These are phyloP conservation scores for Chaetomium sp. DNA, from an alignment of 2,329 filamentous ascomycete species.

Conservation along the genomic window DNA sequence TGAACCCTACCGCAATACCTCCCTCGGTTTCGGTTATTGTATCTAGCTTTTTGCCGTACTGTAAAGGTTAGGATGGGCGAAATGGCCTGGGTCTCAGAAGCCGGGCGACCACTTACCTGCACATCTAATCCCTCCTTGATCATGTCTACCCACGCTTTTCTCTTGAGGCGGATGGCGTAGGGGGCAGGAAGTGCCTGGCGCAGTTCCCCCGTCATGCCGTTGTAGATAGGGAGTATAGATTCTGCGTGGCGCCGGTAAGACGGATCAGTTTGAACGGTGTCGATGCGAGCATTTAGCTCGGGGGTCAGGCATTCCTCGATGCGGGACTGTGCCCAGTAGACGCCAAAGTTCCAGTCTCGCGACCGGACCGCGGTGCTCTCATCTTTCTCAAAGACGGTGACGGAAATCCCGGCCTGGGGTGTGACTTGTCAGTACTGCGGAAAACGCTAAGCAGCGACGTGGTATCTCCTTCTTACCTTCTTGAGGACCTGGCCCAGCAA, in stretches of 20 bases:
- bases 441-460: background rate
- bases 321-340: conserved; percentile 40
- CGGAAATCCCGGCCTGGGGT: conserved; percentile 35
- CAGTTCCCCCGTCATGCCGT: conserved; percentile 36
- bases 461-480: conserved; percentile 4
- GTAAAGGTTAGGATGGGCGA: background rate
- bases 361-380: conserved; percentile 33
- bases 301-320: conserved; percentile 38
- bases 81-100: too few relatives aligned
- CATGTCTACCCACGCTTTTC: conserved; percentile 37
- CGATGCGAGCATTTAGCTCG: conserved; percentile 33
- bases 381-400: conserved; percentile 40
- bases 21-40: conserved; percentile 23
- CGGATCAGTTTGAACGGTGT: conserved; percentile 35
- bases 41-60: conserved; percentile 35
- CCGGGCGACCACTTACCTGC: conserved; percentile 27
- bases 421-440: background rate
- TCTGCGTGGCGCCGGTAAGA: conserved; percentile 32
- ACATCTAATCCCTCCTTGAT: conserved; percentile 38
- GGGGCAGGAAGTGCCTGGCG: conserved; percentile 36
- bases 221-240: conserved; percentile 35
- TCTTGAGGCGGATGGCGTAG: conserved; percentile 35
- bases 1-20: conserved; percentile 21
- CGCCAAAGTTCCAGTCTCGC: conserved; percentile 41
- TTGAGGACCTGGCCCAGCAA: conserved; percentile 26